These are phyloP conservation scores for Mucor racemosus DNA, from an alignment of 371 early-diverging fungal species.

Conservation along the genomic window DNA sequence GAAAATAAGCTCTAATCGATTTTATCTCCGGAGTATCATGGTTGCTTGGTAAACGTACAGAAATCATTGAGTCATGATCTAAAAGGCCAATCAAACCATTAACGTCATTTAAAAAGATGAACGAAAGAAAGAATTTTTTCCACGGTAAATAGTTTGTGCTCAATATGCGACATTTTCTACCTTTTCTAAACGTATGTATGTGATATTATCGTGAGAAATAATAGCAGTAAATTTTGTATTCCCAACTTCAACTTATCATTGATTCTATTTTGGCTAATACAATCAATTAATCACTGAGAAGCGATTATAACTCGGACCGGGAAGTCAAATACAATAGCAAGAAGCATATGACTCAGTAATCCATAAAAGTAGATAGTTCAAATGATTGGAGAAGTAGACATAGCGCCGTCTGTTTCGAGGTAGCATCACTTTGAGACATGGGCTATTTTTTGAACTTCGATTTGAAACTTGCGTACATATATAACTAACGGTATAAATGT, in stretches of 20 bases:
- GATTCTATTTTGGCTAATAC: background rate
- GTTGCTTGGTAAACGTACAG: background rate
- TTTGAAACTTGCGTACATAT: background rate
- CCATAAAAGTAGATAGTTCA: background rate
- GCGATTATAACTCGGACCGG: slow-evolving; percentile 5
- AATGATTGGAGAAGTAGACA: slow-evolving; percentile 1
- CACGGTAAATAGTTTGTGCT: background rate
- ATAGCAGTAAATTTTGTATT: background rate
- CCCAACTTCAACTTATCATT: background rate
- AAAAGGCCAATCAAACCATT: slow-evolving; percentile 1
- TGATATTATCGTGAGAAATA: slow-evolving; percentile 1
- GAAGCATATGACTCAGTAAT: slow-evolving; percentile 1
- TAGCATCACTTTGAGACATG: background rate
- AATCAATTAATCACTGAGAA: background rate
- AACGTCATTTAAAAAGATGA: background rate
- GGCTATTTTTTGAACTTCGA: background rate
- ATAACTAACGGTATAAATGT: background rate
- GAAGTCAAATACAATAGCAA: background rate
- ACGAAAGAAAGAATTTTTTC: background rate
- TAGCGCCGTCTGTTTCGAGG: slow-evolving; percentile 5
- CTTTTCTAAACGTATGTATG: background rate
- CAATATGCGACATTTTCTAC: background rate
- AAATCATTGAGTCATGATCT: slow-evolving; percentile 6
- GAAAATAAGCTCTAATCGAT: background rate
- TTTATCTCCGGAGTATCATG: slow-evolving; percentile 3